Conservation (phyloP, 768 basidiomycete species). For the Tulasnella sp. region DNA sequence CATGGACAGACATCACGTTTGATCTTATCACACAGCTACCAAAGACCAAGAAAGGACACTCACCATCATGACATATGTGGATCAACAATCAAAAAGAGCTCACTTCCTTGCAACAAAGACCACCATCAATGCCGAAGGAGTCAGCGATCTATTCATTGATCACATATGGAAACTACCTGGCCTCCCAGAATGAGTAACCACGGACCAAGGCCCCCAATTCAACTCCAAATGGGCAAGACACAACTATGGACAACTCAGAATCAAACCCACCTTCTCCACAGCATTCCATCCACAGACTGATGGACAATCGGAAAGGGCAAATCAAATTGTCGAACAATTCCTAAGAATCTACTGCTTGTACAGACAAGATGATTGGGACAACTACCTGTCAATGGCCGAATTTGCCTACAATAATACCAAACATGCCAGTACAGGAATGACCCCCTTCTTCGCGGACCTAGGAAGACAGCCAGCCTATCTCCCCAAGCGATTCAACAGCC, state of each 20-base stretch:
- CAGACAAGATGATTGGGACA: slow-evolving; percentile 15
- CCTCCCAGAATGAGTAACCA: neutral
- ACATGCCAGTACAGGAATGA: neutral
- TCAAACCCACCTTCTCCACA: neutral
- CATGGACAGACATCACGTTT: slow-evolving; percentile 36
- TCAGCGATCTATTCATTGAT: neutral
- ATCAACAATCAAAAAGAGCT: neutral
- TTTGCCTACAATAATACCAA: slow-evolving; percentile 9
- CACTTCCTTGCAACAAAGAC: neutral
- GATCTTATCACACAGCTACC: slow-evolving; percentile 32
- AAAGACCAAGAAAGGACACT: neutral
- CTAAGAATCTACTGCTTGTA: neutral
- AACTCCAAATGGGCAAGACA: neutral
- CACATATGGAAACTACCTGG: slow-evolving; percentile 21
- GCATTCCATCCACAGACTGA: slow-evolving; percentile 23
- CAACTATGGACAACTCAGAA: neutral
- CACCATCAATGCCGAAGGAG: neutral
- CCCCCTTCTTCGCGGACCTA: slow-evolving; percentile 17
- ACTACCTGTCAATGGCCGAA: neutral
- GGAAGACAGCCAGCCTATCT: neutral
- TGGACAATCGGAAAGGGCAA: slow-evolving; percentile 19
- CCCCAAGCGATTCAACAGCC: neutral
- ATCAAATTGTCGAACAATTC: slow-evolving; percentile 5
- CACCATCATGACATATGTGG: neutral
- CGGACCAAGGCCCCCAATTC: neutral